Percentiles rank a stretch among this genome's conserved stretches.
phyloP scores from a whole-genome alignment of 139 green algal genomes.

The Nannochloris sp. region DNA sequence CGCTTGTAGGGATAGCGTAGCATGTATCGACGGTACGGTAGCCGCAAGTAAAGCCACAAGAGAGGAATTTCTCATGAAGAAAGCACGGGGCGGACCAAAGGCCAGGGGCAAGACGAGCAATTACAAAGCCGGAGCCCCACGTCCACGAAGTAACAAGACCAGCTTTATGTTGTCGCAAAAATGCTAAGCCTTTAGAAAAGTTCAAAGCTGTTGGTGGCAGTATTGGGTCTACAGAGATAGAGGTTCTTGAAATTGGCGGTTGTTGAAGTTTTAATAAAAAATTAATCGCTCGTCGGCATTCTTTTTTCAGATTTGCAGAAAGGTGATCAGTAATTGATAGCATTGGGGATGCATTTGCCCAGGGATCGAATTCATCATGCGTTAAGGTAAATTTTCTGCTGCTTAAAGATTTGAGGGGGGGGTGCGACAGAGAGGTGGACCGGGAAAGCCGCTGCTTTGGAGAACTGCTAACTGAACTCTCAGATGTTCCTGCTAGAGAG shows the following conservation, averaged over 20 bases:
- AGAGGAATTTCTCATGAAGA: not conserved
- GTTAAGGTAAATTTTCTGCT: no score
- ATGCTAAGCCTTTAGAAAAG: conserved; percentile 15
- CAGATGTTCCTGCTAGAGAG: no score
- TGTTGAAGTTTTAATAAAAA: conserved; percentile 1
- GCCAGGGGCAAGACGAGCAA: conserved; percentile 7
- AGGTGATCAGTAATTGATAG: no score
- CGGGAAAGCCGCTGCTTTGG: no score
- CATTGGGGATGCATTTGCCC: no score
- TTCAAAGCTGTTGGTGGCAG: conserved; percentile 6
- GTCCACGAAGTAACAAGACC: not conserved
- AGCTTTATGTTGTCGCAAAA: conserved; percentile 13
- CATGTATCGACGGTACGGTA: not conserved
- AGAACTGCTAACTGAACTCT: no score
- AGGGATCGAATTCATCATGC: no score
- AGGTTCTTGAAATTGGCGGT: not conserved
- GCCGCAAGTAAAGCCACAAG: conserved; percentile 10
- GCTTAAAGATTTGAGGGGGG: no score
- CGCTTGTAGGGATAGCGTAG: conserved; percentile 1
- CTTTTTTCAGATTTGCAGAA: no score
- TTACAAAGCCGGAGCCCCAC: conserved; percentile 14
- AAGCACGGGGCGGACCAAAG: conserved; percentile 17
- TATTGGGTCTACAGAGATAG: not conserved
- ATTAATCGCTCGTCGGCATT: no score
- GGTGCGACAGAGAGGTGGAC: no score